Evolutionary conservation across 768 basidiomycete species (phyloP).

Genomic region (Sistotremastrum suecicum): DNA sequence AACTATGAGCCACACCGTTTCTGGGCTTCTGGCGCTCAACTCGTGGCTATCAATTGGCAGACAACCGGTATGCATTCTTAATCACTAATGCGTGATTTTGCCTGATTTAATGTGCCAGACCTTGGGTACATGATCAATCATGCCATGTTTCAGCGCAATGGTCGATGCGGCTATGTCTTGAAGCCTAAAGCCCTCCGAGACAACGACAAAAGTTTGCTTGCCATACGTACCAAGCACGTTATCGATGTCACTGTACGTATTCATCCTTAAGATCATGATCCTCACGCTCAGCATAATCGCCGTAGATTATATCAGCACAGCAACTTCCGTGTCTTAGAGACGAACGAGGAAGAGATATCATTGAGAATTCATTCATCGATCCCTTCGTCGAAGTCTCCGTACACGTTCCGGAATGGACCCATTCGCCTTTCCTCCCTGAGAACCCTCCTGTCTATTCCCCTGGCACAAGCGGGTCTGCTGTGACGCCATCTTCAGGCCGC

Average conservation of each 20-base stretch:
- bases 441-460: slow-evolving; percentile 5
- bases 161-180: slow-evolving; percentile 78
- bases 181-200: slow-evolving; percentile 68
- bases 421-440: slow-evolving; percentile 16
- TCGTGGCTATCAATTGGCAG: slow-evolving; percentile 97
- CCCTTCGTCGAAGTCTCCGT: slow-evolving; percentile 76
- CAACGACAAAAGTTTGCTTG: slow-evolving; percentile 45
- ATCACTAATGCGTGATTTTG: not conserved
- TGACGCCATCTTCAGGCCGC: slow-evolving; percentile 23
- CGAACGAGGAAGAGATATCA: slow-evolving; percentile 42
- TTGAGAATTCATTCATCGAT: slow-evolving; percentile 42
- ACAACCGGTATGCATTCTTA: slow-evolving; percentile 58
- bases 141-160: slow-evolving; percentile 90
- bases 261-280: not conserved
- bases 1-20: slow-evolving; percentile 84
- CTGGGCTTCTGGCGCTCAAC: slow-evolving; percentile 81
- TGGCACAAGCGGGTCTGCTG: slow-evolving; percentile 5
- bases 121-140: slow-evolving; percentile 85
- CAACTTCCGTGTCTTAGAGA: slow-evolving; percentile 71
- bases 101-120: slow-evolving; percentile 32
- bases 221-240: slow-evolving; percentile 38
- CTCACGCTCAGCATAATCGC: not conserved
- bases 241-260: slow-evolving; percentile 49
- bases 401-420: slow-evolving; percentile 59
- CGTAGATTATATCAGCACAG: slow-evolving; percentile 71